Conservation (phyloP, 179 eudicot genomes). For the Carnegiea gigantea region DNA sequence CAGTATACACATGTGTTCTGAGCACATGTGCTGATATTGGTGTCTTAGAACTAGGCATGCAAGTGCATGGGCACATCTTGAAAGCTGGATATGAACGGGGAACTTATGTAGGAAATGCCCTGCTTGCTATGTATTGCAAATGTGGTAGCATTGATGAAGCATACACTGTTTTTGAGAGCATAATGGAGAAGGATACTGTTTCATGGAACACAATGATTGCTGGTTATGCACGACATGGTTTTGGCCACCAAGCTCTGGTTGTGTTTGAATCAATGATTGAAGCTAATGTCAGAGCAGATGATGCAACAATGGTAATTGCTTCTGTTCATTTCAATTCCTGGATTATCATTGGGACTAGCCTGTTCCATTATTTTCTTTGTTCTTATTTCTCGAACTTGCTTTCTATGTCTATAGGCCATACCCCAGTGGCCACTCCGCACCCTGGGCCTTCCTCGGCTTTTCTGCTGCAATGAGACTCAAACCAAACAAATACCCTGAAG, state of each 20-base stretch:
- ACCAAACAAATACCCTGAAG: too few relatives aligned
- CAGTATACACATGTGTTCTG: constrained; percentile 58
- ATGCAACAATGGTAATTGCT: constrained; percentile 62
- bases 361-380: background rate
- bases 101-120: constrained; percentile 68
- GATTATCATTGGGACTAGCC: background rate
- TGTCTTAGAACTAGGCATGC: constrained; percentile 63
- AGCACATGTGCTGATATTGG: constrained; percentile 76
- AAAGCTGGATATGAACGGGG: constrained; percentile 63
- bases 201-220: constrained; percentile 81
- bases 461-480: too few relatives aligned
- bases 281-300: constrained; percentile 55
- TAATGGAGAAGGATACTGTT: constrained; percentile 56
- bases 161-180: constrained; percentile 43
- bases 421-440: too few relatives aligned
- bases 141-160: constrained; percentile 83
- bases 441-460: too few relatives aligned
- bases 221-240: constrained; percentile 80
- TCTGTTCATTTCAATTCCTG: constrained; percentile 5
- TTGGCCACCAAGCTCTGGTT: constrained; percentile 54
- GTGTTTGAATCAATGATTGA: constrained; percentile 56
- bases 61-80: constrained; percentile 52
- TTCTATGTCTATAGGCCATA: too few relatives aligned
- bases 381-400: background rate
- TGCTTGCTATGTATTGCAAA: constrained; percentile 74